A percentile compares a stretch with the other conserved stretches of the same genome.
Evolutionary conservation across 768 basidiomycete genomes (phyloP).

Genomic region (Multifurca ochricompacta): DNA sequence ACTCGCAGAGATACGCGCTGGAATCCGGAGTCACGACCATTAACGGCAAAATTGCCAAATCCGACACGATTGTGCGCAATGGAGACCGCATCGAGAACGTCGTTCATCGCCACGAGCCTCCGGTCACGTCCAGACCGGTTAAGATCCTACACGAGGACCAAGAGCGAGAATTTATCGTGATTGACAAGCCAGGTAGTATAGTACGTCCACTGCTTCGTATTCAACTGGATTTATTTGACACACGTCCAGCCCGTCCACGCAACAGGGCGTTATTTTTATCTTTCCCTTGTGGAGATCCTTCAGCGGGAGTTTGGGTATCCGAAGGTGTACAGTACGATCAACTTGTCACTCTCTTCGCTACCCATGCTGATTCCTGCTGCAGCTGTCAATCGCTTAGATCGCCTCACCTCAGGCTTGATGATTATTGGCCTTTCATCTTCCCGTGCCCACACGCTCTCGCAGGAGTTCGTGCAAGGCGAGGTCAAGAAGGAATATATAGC

Average conservation of each 20-base stretch:
- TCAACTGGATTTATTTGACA: background rate
- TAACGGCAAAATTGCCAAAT: constrained; percentile 80
- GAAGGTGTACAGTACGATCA: constrained; percentile 68
- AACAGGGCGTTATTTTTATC: constrained; percentile 81
- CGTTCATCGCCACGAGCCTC: constrained; percentile 95
- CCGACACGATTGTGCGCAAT: constrained; percentile 70
- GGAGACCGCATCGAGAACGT: constrained; percentile 94
- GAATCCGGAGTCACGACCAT: constrained; percentile 93
- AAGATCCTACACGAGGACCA: constrained; percentile 71
- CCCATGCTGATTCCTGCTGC: background rate
- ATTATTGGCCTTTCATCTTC: constrained; percentile 72
- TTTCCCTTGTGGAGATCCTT: constrained; percentile 83
- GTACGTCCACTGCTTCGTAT: constrained; percentile 44
- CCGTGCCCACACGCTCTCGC: constrained; percentile 61
- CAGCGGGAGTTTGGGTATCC: constrained; percentile 74
- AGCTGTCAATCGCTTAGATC: constrained; percentile 94
- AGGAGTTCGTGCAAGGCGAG: constrained; percentile 74
- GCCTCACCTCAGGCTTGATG: constrained; percentile 93
- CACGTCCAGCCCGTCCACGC: constrained; percentile 75
- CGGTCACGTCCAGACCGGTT: constrained; percentile 78
- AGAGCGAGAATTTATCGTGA: constrained; percentile 78
- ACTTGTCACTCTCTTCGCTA: background rate
- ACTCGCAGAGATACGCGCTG: constrained; percentile 53
- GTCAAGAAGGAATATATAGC: constrained; percentile 93
- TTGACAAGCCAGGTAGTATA: constrained; percentile 95